Percentiles rank a stretch among this genome's conserved stretches.
Conservation (phyloP, 352 stramenopile genomes). For the Globisporangium heterothallicum region DNA sequence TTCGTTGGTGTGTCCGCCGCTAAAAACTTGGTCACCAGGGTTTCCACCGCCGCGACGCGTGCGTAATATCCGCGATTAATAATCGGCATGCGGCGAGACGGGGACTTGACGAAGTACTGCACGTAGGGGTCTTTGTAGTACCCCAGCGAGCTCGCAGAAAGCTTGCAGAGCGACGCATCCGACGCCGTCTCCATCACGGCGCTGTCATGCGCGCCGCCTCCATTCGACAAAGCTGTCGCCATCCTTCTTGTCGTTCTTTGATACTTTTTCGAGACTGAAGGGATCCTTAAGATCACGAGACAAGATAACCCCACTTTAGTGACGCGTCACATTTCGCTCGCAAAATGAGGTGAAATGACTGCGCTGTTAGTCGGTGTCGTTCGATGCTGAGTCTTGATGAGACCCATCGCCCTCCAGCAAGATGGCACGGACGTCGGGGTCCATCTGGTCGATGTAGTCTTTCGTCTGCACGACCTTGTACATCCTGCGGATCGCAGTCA, state of each 20-base stretch:
- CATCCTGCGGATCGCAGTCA: slow-evolving; percentile 40
- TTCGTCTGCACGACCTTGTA: slow-evolving; percentile 66
- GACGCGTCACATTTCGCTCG: neutral
- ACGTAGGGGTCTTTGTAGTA: slow-evolving; percentile 81
- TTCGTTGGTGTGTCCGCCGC: slow-evolving; percentile 15
- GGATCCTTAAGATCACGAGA: neutral
- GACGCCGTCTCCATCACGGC: slow-evolving; percentile 78
- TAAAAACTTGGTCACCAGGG: slow-evolving; percentile 67
- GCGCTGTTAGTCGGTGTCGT: neutral
- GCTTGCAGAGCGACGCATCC: slow-evolving; percentile 83
- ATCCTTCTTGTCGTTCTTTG: slow-evolving; percentile 1
- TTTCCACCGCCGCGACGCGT: slow-evolving; percentile 65
- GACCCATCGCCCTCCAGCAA: slow-evolving; percentile 15
- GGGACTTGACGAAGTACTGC: slow-evolving; percentile 75
- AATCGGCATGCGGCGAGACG: slow-evolving; percentile 82
- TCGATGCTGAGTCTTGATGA: neutral
- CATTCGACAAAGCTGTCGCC: neutral
- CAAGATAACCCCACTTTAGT: slow-evolving; percentile 2
- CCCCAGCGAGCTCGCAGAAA: slow-evolving; percentile 66
- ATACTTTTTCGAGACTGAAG: neutral
- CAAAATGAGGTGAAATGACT: neutral
- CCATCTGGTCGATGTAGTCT: slow-evolving; percentile 67
- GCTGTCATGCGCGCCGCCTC: slow-evolving; percentile 38
- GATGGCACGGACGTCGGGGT: slow-evolving; percentile 36
- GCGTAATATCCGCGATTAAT: slow-evolving; percentile 90